Conservation (phyloP, 2,329 filamentous ascomycete genomes). For the Sphaceloma murrayae region DNA sequence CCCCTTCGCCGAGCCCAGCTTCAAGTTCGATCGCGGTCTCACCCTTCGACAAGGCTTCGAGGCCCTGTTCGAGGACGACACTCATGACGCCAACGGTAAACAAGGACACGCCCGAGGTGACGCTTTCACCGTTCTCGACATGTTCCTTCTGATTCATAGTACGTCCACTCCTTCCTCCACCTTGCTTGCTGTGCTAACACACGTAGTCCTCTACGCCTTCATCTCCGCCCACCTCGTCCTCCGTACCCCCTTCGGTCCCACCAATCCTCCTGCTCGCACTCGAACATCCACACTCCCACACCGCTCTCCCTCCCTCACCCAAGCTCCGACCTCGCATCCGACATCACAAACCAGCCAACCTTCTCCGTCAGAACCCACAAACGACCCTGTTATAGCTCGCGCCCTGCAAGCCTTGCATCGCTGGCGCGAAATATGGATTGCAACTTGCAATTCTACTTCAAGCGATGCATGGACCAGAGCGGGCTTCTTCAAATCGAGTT, state of each 20-base stretch:
- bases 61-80: background rate
- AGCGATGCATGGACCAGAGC: constrained; percentile 8
- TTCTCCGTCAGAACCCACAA: background rate
- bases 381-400: constrained; percentile 10
- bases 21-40: constrained; percentile 7
- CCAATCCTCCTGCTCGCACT: background rate
- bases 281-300: background rate
- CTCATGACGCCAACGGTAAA: background rate
- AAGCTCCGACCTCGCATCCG: background rate
- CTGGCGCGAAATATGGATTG: constrained; percentile 12
- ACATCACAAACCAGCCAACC: too few relatives aligned
- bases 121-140: constrained; percentile 10
- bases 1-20: constrained; percentile 10
- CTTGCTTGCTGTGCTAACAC: background rate
- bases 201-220: constrained; percentile 15
- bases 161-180: background rate
- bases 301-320: too few relatives aligned
- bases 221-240: constrained; percentile 14
- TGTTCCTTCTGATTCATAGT: constrained; percentile 16
- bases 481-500: constrained; percentile 13
- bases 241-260: constrained; percentile 11
- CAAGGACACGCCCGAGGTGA: background rate
- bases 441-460: constrained; percentile 10
- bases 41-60: constrained; percentile 14
- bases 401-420: background rate